Evolutionary conservation across 2,329 filamentous ascomycete genomes (phyloP).

Genomic region (Aspergillus thermomutatus): DNA sequence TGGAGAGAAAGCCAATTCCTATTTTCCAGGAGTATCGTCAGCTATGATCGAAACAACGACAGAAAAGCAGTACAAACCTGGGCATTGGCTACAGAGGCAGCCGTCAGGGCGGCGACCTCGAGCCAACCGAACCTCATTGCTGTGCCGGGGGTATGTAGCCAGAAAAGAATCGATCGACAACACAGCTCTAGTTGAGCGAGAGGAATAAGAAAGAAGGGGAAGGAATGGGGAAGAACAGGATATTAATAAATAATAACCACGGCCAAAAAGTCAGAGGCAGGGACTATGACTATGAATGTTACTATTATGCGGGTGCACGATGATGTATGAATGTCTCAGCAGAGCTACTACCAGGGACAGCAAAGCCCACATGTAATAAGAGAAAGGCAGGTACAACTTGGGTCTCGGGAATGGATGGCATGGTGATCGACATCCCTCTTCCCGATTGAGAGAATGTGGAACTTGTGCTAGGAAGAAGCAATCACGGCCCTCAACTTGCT

Average conservation of each 20-base stretch:
- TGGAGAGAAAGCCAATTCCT: slow-evolving; percentile 47
- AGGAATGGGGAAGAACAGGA: neutral
- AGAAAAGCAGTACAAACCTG: slow-evolving; percentile 12
- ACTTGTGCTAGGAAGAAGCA: neutral
- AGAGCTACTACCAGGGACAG: slow-evolving; percentile 1
- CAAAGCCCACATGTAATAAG: neutral
- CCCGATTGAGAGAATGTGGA: neutral
- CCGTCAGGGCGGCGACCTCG: slow-evolving; percentile 29
- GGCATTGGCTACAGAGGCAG: slow-evolving; percentile 31
- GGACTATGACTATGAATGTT: neutral
- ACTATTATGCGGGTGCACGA: neutral
- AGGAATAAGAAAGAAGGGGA: neutral
- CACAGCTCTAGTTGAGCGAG: slow-evolving; percentile 1
- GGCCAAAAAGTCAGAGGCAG: neutral
- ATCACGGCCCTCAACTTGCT: neutral
- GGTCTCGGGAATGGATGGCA: neutral
- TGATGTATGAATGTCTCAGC: slow-evolving; percentile 4
- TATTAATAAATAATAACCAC: slow-evolving; percentile 1
- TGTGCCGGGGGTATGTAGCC: slow-evolving; percentile 6
- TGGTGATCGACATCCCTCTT: neutral
- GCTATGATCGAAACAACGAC: neutral
- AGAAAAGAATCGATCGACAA: neutral
- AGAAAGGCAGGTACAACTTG: neutral
- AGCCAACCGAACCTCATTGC: slow-evolving; percentile 37
- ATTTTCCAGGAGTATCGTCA: slow-evolving; percentile 5